Percentiles rank a stretch among this genome's conserved stretches.
Evolutionary conservation across 768 basidiomycete genomes (phyloP).

Genomic region (Rhizopogon roseolus): DNA sequence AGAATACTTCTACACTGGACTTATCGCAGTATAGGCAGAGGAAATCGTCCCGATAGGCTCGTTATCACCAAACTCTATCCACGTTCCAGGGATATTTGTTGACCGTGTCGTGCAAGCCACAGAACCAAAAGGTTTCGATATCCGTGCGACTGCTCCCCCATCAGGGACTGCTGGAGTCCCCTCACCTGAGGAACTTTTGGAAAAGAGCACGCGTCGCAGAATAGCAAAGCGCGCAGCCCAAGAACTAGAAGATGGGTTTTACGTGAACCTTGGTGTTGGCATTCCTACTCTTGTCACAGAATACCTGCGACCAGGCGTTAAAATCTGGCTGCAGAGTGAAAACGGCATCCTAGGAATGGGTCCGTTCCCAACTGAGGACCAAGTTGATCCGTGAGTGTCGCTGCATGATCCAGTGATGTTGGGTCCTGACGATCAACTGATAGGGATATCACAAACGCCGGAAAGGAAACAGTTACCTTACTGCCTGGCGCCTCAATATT

Average conservation of each 20-base stretch:
- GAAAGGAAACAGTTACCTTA: constrained; percentile 87
- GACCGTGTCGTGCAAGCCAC: constrained; percentile 78
- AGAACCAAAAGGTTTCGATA: constrained; percentile 67
- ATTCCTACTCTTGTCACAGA: constrained; percentile 84
- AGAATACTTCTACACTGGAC: not conserved
- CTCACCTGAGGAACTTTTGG: constrained; percentile 46
- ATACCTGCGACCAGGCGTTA: constrained; percentile 58
- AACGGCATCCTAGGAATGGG: constrained; percentile 83
- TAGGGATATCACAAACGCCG: constrained; percentile 81
- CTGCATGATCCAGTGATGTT: not conserved
- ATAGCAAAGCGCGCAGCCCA: constrained; percentile 80
- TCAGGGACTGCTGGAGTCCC: constrained; percentile 19
- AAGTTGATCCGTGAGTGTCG: constrained; percentile 62
- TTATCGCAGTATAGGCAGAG: constrained; percentile 51
- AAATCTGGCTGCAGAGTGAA: constrained; percentile 81
- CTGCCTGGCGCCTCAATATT: constrained; percentile 85
- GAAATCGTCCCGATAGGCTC: constrained; percentile 76
- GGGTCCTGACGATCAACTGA: not conserved
- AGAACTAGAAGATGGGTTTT: constrained; percentile 77
- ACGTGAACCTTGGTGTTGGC: constrained; percentile 80
- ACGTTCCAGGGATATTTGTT: constrained; percentile 77
- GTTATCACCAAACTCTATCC: constrained; percentile 75
- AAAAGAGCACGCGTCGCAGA: constrained; percentile 47
- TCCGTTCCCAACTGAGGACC: constrained; percentile 68
- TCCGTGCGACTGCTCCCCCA: constrained; percentile 53